A percentile compares a stretch with the other conserved stretches of the same genome.
Evolutionary conservation across 129 eudicot genomes (phyloP).

Genomic region (Calendula officinalis): DNA sequence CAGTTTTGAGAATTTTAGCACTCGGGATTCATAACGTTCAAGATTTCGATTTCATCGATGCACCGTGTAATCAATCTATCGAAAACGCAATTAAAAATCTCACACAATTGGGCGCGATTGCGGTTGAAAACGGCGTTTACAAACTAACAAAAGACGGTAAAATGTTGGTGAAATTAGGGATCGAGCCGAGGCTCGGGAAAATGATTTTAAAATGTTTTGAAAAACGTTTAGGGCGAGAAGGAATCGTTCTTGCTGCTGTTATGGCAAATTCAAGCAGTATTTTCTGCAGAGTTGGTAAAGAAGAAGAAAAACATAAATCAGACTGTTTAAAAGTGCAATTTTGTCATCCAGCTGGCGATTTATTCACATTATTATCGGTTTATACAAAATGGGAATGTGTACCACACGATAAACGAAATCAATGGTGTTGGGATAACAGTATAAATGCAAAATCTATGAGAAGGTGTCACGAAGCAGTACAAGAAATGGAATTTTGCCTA

Average conservation of each 20-base stretch:
- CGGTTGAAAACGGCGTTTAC: constrained; percentile 33
- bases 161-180: constrained; percentile 65
- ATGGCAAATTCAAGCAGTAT: constrained; percentile 92
- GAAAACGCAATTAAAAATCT: constrained; percentile 75
- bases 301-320: constrained; percentile 66
- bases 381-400: constrained; percentile 72
- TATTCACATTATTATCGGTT: constrained; percentile 84
- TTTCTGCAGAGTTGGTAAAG: constrained; percentile 84
- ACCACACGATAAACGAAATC: constrained; percentile 44
- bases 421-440: constrained; percentile 97
- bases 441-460: constrained; percentile 88
- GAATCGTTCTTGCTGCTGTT: constrained; percentile 88
- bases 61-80: constrained; percentile 61
- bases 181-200: constrained; percentile 90
- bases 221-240: constrained; percentile 66
- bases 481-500: constrained; percentile 72
- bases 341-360: constrained; percentile 83
- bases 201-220: constrained; percentile 56
- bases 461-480: constrained; percentile 74
- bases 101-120: constrained; percentile 70
- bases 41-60: constrained; percentile 79
- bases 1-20: constrained; percentile 75
- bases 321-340: constrained; percentile 82
- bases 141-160: constrained; percentile 57
- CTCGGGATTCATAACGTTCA: constrained; percentile 55